phyloP scores from a whole-genome alignment of 768 basidiomycete species.

The Lactarius indigo region DNA sequence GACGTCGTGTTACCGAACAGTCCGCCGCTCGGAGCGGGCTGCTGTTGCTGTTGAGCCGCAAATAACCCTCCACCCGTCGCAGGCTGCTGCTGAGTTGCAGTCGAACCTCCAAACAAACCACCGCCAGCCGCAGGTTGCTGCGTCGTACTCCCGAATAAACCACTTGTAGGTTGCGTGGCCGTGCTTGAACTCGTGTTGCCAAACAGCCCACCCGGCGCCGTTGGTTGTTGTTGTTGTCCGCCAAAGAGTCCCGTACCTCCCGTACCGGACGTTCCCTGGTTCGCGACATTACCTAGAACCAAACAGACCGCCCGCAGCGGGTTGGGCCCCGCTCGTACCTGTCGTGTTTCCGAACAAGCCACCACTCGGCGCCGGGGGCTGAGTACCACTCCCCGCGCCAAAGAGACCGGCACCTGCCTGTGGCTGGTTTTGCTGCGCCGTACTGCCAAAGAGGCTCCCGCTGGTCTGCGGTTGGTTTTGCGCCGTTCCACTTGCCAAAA shows the following conservation, averaged over 20 bases:
- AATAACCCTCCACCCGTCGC: conserved; percentile 29
- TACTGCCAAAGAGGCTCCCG: conserved; percentile 28
- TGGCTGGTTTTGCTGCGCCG: background rate
- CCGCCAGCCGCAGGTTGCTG: conserved; percentile 21
- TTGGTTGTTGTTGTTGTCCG: conserved; percentile 23
- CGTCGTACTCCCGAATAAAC: conserved; percentile 25
- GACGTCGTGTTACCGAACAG: conserved; percentile 27
- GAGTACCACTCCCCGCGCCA: background rate
- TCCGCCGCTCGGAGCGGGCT: conserved; percentile 20
- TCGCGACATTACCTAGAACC: conserved; percentile 22
- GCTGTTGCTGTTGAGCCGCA: conserved; percentile 21
- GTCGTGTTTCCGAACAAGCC: conserved; percentile 32
- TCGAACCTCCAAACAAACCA: conserved; percentile 28
- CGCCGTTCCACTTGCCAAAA: conserved; percentile 11
- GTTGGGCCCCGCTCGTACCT: conserved; percentile 13
- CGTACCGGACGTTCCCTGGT: conserved; percentile 16
- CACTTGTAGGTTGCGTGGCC: conserved; percentile 25
- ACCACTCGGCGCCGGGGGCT: conserved; percentile 26
- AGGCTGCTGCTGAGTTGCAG: conserved; percentile 14
- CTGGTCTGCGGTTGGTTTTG: conserved; percentile 10
- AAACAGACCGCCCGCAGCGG: conserved; percentile 27
- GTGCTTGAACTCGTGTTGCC: conserved; percentile 24
- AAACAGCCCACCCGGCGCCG: conserved; percentile 20
- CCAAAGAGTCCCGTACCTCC: conserved; percentile 23
- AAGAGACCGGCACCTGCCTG: conserved; percentile 11